Evolutionary conservation across 768 basidiomycete species (phyloP), one percentile per base, ranked within the genome.

Genomic region (Psilocybe tampanensis): DNA sequence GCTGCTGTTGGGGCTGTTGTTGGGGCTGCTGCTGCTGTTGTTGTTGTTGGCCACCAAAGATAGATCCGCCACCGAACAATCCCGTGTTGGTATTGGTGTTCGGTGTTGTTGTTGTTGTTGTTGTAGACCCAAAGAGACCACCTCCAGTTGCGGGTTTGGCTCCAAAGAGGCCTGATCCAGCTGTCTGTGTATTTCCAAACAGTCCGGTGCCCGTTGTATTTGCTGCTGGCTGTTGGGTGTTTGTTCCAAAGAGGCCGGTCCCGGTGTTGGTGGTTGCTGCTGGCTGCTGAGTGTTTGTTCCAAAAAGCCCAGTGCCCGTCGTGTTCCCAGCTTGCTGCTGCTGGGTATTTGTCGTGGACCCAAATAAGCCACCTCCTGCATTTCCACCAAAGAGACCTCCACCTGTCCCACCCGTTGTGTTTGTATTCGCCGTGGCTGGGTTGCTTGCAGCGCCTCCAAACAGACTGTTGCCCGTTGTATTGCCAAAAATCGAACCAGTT

Each of bases 41-140:
- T 44, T 54, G 61, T 52, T 67, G 56, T 66, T 67, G 62, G 59
- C 61, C 52, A 18, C 64, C 66, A 44, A 68, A 67, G 12, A 67
- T 53, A 55, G 50, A 60, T 26, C 47, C 47, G 59, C 57, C 58
- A 53, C 67, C 67, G 60, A 68, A 67, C 43, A 75, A 47, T 23
- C 65, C 56, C 12, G 61, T 45, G 11, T 64, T 57, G 1, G 65
- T 62, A 1, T 55, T 63, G 8, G 55, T 19, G 49, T 52, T 47
- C 36, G 71, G 71, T 29, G 42, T 54, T 8, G 56, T 48, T n/a
- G 51, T 54, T 1, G 71, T 70, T 29, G 42, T 54, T 8, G 56
- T 48, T n/a, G 51, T 54, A 1, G 62, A 60, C 5, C 73, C 74
- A 55, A 75, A 73, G 47, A 76, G 51, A 54, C 54, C 53, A 26